Percentiles rank a stretch among this genome's conserved stretches.
Evolutionary conservation across 257 asterid species (phyloP).

Genomic region (Solanum chiquidenum): DNA sequence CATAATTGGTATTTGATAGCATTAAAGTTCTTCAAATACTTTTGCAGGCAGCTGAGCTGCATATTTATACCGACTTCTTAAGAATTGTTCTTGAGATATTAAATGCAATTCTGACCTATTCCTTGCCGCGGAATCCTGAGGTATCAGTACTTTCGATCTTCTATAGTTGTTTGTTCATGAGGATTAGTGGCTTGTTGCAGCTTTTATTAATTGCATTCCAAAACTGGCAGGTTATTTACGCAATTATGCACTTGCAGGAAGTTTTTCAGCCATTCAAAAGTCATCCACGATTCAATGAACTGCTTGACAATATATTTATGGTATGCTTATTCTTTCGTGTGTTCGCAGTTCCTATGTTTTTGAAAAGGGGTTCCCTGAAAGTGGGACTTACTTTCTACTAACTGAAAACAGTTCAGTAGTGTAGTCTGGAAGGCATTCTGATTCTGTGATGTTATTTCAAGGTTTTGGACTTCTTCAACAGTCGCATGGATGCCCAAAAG

Average conservation of each 20-base stretch:
- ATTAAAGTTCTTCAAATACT: neutral
- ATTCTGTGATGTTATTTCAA: neutral
- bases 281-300: conserved; percentile 87
- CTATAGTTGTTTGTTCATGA: neutral
- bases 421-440: neutral
- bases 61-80: conserved; percentile 73
- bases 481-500: conserved; percentile 69
- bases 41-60: conserved; percentile 76
- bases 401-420: neutral
- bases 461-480: conserved; percentile 89
- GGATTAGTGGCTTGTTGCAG: neutral
- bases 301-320: conserved; percentile 77
- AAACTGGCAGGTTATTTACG: conserved; percentile 71
- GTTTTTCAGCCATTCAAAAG: conserved; percentile 83
- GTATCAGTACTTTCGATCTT: conserved; percentile 21
- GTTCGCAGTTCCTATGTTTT: neutral
- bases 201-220: conserved; percentile 2
- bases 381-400: neutral
- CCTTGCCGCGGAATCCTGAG: conserved; percentile 90
- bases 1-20: neutral
- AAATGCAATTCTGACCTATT: conserved; percentile 70
- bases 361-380: neutral
- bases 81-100: conserved; percentile 84
- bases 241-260: conserved; percentile 94
- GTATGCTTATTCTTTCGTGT: conserved; percentile 3